These are phyloP conservation scores for Wilcoxina mikolae DNA, from an alignment of 495 filamentous ascomycete genomes.

Conservation along the genomic window DNA sequence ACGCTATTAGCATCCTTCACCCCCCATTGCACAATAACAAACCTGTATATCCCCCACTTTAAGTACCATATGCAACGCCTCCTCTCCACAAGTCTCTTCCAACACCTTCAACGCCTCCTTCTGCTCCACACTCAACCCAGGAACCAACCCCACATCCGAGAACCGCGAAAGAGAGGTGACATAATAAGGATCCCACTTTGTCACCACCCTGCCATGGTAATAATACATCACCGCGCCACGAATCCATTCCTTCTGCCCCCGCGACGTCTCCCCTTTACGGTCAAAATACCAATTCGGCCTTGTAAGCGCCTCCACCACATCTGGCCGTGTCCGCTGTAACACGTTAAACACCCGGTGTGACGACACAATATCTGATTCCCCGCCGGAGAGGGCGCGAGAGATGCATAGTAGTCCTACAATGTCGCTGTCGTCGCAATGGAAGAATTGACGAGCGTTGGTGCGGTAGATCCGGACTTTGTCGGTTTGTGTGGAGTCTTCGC, in stretches of 20 bases:
- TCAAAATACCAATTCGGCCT: constrained; percentile 86
- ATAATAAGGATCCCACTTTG: constrained; percentile 70
- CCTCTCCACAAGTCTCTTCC: constrained; percentile 48
- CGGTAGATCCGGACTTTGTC: constrained; percentile 78
- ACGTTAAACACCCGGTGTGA: constrained; percentile 72
- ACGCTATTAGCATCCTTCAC: neutral
- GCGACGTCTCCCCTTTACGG: constrained; percentile 69
- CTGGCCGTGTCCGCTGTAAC: constrained; percentile 58
- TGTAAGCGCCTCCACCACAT: constrained; percentile 59
- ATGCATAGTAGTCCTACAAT: constrained; percentile 79
- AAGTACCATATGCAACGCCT: constrained; percentile 61
- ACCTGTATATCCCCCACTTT: constrained; percentile 73
- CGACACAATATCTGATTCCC: constrained; percentile 70
- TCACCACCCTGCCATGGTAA: constrained; percentile 41
- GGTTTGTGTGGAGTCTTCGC: constrained; percentile 65
- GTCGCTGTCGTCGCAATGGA: constrained; percentile 71
- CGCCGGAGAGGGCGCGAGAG: constrained; percentile 60
- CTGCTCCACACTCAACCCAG: constrained; percentile 49
- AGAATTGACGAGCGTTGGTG: constrained; percentile 67
- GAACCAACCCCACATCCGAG: constrained; percentile 49
- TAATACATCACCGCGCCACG: constrained; percentile 59
- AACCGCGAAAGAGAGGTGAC: constrained; percentile 53
- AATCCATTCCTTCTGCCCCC: constrained; percentile 63
- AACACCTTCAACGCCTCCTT: constrained; percentile 47
- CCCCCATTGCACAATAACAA: neutral